phyloP scores from a whole-genome alignment of 1,284 basidiomycete species.

The Stygiomarasmius scandens region DNA sequence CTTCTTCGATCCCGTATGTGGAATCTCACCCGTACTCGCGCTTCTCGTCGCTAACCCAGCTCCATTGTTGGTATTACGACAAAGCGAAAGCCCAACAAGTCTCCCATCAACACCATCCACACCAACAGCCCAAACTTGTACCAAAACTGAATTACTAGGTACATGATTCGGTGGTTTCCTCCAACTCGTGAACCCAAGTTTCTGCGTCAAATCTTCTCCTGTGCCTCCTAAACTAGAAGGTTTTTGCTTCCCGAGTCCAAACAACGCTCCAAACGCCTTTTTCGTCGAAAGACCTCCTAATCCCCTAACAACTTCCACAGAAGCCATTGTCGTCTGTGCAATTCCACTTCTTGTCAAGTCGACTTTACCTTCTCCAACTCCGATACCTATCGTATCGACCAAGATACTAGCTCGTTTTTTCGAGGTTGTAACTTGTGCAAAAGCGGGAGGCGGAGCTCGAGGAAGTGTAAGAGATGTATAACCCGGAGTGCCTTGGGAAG shows the following conservation, averaged over 20 bases:
- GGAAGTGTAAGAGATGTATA: constrained; percentile 77
- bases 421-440: constrained; percentile 9
- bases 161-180: constrained; percentile 76
- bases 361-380: constrained; percentile 46
- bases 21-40: constrained; percentile 3
- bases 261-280: constrained; percentile 14
- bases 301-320: constrained; percentile 75
- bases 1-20: too few species aligned
- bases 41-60: constrained; percentile 20
- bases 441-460: constrained; percentile 50
- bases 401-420: constrained; percentile 14
- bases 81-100: constrained; percentile 48
- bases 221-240: not conserved
- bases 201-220: not conserved
- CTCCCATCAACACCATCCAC: constrained; percentile 73
- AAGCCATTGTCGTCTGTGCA: constrained; percentile 85
- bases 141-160: constrained; percentile 65
- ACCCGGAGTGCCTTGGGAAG: constrained; percentile 59
- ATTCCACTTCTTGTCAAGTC: constrained; percentile 76
- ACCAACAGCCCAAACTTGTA: constrained; percentile 86
- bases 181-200: constrained; percentile 63
- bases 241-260: not conserved
- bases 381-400: constrained; percentile 7
- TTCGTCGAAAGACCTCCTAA: constrained; percentile 37
- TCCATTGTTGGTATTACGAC: not conserved